Evolutionary conservation across 306 rosid genomes (phyloP).

Genomic region (Pyrus bretschneideri): DNA sequence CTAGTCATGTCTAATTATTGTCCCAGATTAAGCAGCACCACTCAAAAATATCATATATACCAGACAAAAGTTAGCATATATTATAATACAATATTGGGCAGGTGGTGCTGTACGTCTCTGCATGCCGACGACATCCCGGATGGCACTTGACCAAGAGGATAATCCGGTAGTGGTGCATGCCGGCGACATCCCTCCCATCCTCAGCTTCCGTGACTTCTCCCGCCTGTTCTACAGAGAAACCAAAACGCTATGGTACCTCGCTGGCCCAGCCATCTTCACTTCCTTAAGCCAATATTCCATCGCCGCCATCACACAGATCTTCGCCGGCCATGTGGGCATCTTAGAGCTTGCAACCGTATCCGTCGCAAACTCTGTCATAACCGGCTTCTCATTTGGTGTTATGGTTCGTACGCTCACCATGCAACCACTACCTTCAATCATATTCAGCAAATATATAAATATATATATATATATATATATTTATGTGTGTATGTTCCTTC

Average conservation of each 20-base stretch:
- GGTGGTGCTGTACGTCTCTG: too few relatives aligned
- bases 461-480: too few relatives aligned
- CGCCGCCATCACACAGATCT: constrained; percentile 68
- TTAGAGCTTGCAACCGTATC: constrained; percentile 79
- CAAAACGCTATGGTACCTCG: constrained; percentile 81
- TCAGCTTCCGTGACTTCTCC: constrained; percentile 28
- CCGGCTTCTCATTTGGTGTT: constrained; percentile 74
- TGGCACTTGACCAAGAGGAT: too few relatives aligned
- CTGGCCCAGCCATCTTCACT: constrained; percentile 90
- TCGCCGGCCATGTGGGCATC: constrained; percentile 74
- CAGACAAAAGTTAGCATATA: too few relatives aligned
- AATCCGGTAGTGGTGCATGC: neutral
- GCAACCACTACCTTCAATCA: too few relatives aligned
- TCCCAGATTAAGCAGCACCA: too few relatives aligned
- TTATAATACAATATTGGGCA: too few relatives aligned
- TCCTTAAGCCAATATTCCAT: constrained; percentile 73
- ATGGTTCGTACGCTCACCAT: constrained; percentile 32
- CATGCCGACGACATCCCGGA: too few relatives aligned
- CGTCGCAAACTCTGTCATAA: constrained; percentile 75
- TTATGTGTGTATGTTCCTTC: too few relatives aligned
- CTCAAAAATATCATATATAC: too few relatives aligned
- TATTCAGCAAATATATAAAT: too few relatives aligned
- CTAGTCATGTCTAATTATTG: too few relatives aligned
- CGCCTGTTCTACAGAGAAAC: constrained; percentile 43
- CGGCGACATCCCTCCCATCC: constrained; percentile 55